phyloP scores from a whole-genome alignment of 2,329 filamentous ascomycete genomes.

The Phialocephala subalpina region DNA sequence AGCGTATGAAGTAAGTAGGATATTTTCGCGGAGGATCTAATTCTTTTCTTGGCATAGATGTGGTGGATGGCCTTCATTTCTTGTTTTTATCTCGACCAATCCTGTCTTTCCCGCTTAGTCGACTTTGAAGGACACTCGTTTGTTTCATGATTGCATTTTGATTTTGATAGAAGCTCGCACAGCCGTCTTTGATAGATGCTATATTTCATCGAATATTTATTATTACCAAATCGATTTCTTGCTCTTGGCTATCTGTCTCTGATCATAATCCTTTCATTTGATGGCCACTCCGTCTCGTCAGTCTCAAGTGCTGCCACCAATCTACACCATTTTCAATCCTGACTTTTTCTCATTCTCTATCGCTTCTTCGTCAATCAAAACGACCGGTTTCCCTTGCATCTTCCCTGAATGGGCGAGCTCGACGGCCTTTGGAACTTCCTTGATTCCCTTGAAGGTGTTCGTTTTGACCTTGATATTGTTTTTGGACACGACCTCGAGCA shows the following conservation, averaged over 20 bases:
- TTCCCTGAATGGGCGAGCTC: slow-evolving; percentile 59
- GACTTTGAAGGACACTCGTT: slow-evolving; percentile 1
- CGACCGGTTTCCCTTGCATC: slow-evolving; percentile 61
- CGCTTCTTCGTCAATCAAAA: slow-evolving; percentile 56
- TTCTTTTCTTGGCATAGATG: slow-evolving; percentile 5
- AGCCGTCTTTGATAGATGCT: slow-evolving; percentile 21
- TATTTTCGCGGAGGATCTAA: slow-evolving; percentile 10
- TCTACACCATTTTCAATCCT: slow-evolving; percentile 34
- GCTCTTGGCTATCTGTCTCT: background rate
- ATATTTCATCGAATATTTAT: slow-evolving; percentile 1
- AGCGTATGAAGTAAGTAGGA: slow-evolving; percentile 40
- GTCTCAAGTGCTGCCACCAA: background rate
- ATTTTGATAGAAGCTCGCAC: background rate
- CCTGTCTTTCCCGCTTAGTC: background rate
- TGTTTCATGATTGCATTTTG: background rate
- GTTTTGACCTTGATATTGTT: slow-evolving; percentile 57
- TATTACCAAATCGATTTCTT: background rate
- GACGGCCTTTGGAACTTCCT: slow-evolving; percentile 58
- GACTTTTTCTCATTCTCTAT: slow-evolving; percentile 37
- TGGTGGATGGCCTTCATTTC: slow-evolving; percentile 3
- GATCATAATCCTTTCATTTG: background rate
- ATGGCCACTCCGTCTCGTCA: background rate
- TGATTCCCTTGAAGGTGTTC: slow-evolving; percentile 59
- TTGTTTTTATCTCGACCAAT: background rate
- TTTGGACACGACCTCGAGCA: slow-evolving; percentile 56